Base-by-base conservation (phyloP, 306 rosid genomes). In the Dalbergia cultrata region DNA sequence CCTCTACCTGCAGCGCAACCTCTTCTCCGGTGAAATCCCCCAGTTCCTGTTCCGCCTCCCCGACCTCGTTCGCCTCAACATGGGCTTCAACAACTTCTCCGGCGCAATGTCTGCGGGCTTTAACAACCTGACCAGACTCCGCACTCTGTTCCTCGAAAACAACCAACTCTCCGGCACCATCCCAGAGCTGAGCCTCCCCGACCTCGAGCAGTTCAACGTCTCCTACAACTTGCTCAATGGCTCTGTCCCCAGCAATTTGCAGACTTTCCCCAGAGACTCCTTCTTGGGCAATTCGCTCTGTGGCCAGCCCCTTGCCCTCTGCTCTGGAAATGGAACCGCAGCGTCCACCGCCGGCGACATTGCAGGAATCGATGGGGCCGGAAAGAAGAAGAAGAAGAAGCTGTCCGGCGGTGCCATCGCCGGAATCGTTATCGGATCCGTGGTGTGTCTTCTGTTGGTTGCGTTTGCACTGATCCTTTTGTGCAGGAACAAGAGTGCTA, bases 71-170 rank as follows among this genome's bases (percentile, higher is more conserved):
- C 90, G 92, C 7, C 86, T 90, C 45, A 90, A 90, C 72, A 34
- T 90, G 73, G 94, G 72, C n/a, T 83, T 76, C 60, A 90, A 90
- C 86, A 88, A 90, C 70, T 90, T 90, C 69, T 88, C 94, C 0
- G 94, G 94, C 9, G 60, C 26, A 5, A 61, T 88, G 18, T 52
- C 92, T 0, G 13, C 19, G 7, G 72, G 39, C 5, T 81, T 88
- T 26, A 82, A 85, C 87, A 77, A 74, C 16, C 67, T 90, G 8
- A 72, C 58, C 4, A 72, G 90, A 68, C 21, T 90, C 79, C 83
- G 50, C 52, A 90, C 94, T 13, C 75, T 90, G 44, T 86, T 63
- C 49, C 83, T 90, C 5, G 87, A 90, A 75, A 80, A 70, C 63
- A 90, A 90, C 71, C 76, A 53, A 3, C 73, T 90, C 44, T 73